Base-by-base conservation (phyloP, 2,329 filamentous ascomycete genomes). In the Pseudogymnoascus verrucosus region DNA sequence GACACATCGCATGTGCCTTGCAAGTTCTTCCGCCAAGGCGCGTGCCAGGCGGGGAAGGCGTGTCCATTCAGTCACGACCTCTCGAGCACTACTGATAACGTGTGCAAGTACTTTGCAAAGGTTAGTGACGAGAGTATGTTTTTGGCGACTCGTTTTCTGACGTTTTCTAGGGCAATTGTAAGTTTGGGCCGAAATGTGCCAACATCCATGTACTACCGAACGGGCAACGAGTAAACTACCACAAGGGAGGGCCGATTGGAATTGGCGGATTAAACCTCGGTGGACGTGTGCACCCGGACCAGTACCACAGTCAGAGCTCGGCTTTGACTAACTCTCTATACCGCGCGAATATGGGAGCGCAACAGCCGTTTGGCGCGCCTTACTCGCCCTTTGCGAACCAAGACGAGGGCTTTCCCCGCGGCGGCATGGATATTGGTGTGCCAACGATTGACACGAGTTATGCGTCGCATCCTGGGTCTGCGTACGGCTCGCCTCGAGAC, bases 81-180 rank as follows among this genome's bases (percentile, higher is more conserved):
- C 68, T 90, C 95, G 74, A 84, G 87, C 31, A 86, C 92, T 42
- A 85, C 89, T 61, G 91, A 97, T 75, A 93, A 90, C 66, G 87
- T 96, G 68, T 99, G 95, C 87, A 99, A 98, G 78, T 99, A 98
- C 79, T 99, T 98, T 76, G 90, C 93, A 73, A 99, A 98, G 88
- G 92, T 96, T 80, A 71, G 79, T 75, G 51, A 6, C 51, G 62
- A 36, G 19, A 40, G 4, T 34, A n/a, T 61, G 5, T 8, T 8
- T 19, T 16, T 42, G 31, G 14, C 11, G 14, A n/a, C 54, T 14
- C 34, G 12, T n/a, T 57, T 28, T 34, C 61, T 64, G 28, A 64
- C 47, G 5, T 60, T 7, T 23, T 40, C 62, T 71, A 97, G 91
- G 95, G 95, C 69, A 97, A 97, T 78, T 99, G 95, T 86, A 98